phyloP scores from a whole-genome alignment of 768 basidiomycete genomes.

The Hirschioporus abietinus region DNA sequence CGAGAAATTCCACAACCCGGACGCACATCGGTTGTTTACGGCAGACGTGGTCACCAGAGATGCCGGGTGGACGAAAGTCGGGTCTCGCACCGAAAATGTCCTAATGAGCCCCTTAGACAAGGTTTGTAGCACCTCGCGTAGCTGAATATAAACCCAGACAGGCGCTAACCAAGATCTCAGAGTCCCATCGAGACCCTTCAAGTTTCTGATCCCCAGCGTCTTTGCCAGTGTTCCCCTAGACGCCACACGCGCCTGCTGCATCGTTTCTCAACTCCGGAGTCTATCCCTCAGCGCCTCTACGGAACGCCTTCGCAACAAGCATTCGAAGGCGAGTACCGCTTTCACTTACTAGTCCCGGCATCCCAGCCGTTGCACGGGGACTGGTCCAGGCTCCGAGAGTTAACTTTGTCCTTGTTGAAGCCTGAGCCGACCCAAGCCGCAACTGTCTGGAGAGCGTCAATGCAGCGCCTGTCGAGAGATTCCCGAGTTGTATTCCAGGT shows the following conservation, averaged over 20 bases:
- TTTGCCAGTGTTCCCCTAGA: not conserved
- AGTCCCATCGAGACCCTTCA: not conserved
- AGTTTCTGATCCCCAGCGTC: not conserved
- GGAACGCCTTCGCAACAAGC: not conserved
- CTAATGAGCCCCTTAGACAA: not conserved
- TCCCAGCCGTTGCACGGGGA: no score
- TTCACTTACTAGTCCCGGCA: not conserved
- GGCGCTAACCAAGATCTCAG: not conserved
- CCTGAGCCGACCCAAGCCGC: no score
- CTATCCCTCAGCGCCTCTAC: no score
- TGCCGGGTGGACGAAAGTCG: not conserved
- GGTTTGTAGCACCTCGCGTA: not conserved
- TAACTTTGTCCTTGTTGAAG: no score
- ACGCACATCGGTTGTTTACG: not conserved
- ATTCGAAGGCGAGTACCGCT: not conserved
- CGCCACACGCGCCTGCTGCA: not conserved
- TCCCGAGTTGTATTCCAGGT: no score
- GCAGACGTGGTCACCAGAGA: not conserved
- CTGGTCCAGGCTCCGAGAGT: no score
- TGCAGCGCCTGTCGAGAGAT: no score
- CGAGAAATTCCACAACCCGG: not conserved
- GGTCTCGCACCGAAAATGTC: not conserved
- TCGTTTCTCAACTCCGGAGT: not conserved
- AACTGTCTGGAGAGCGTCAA: no score
- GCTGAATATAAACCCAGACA: not conserved